Conservation (phyloP, 2,329 filamentous ascomycete species). For the Beauveria scarabaeidicola region DNA sequence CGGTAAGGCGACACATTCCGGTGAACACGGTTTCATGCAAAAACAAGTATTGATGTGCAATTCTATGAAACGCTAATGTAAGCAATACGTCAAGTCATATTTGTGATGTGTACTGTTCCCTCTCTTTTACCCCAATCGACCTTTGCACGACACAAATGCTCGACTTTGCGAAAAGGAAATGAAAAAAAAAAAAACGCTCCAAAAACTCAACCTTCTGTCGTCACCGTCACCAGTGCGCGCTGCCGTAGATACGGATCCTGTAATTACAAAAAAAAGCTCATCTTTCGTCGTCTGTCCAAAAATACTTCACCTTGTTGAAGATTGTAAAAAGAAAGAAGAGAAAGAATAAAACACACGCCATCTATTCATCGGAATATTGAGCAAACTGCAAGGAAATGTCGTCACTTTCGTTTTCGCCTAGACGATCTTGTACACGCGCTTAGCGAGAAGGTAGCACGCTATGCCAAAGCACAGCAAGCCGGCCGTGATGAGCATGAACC, state of each 20-base stretch:
- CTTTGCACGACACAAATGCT: background rate
- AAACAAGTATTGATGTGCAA: background rate
- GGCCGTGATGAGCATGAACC: constrained; percentile 69
- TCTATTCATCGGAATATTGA: background rate
- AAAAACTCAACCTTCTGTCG: background rate
- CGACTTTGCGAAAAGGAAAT: background rate
- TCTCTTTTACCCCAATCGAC: background rate
- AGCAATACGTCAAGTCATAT: background rate
- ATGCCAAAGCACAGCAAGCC: constrained; percentile 72
- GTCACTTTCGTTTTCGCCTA: constrained; percentile 23
- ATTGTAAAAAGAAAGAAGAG: background rate
- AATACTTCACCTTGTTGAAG: background rate
- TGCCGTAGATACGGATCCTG: no score
- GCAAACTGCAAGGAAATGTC: background rate
- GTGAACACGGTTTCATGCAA: background rate
- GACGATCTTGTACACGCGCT: constrained; percentile 74
- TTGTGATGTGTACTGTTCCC: background rate
- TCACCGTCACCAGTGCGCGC: no score
- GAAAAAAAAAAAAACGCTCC: background rate
- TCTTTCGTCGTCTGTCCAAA: background rate
- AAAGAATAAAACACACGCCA: background rate
- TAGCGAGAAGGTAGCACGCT: constrained; percentile 71
- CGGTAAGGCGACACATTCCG: background rate
- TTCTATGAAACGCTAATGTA: background rate
- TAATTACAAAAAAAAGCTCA: background rate